Conservation (phyloP, 1,284 basidiomycete species). For the Tausonia pullulans region DNA sequence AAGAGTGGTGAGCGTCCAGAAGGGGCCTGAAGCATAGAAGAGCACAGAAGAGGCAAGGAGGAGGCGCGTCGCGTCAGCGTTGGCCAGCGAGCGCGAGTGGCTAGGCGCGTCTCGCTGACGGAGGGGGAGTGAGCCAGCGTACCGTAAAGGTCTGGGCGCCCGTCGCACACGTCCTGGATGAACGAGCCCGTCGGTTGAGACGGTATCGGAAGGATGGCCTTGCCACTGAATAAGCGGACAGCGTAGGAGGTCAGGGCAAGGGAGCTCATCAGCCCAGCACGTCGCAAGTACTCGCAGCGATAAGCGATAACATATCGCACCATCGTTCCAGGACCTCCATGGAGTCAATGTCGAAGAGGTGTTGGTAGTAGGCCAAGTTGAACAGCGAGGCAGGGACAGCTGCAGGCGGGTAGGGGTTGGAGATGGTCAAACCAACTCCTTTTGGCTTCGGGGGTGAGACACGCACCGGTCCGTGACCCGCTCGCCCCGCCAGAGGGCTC, state of each 20-base stretch:
- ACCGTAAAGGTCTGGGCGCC: constrained; percentile 41
- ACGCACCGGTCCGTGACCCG: background rate
- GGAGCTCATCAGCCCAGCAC: background rate
- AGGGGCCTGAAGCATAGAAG: constrained; percentile 49
- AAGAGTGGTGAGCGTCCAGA: constrained; percentile 89
- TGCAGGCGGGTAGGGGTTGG: constrained; percentile 1
- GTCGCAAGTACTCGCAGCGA: background rate
- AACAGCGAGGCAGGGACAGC: constrained; percentile 32
- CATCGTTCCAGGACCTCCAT: constrained; percentile 28
- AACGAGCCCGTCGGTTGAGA: constrained; percentile 24
- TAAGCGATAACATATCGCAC: background rate
- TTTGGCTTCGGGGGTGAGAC: background rate
- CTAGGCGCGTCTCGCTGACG: background rate
- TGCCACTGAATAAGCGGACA: constrained; percentile 19
- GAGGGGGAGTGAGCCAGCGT: constrained; percentile 3
- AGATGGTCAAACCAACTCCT: constrained; percentile 6
- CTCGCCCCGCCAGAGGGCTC: background rate
- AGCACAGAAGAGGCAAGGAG: background rate
- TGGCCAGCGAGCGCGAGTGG: background rate
- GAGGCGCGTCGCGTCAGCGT: background rate
- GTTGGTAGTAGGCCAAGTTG: constrained; percentile 38
- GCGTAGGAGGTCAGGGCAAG: background rate
- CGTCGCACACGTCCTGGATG: constrained; percentile 35
- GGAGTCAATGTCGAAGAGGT: constrained; percentile 41
- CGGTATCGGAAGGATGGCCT: constrained; percentile 20